Evolutionary conservation across 169 alveolate species (phyloP), one percentile per base, ranked within the genome.

Genomic region (Plasmodium relictum): DNA sequence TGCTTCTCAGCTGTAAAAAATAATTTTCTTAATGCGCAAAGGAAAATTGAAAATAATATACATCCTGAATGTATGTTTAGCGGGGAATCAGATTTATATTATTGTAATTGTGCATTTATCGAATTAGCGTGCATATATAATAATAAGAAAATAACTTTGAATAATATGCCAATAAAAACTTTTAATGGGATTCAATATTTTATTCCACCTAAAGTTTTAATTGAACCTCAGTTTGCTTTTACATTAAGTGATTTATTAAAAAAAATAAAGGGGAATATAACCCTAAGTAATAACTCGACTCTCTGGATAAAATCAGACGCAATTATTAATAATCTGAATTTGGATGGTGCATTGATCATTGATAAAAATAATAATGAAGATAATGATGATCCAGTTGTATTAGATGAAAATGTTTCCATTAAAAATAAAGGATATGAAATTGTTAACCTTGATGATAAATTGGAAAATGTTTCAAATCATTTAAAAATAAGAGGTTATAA

Each of bases 1-100:
- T 94, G 97, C 31, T 96, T 96, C 88, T 88, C 97, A 6, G 95
- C 98, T 26, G 96, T 94, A 16, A 96, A 96, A 88, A 96, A 96
- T 74, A 94, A 95, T 69, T 54, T 94, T 20, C 48, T 54, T 3
- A 95, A 95, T 69, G 97, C 96, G 1, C 89, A 88, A n/a, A 91
- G 80, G 12, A 94, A 94, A 66, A 88, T 62, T 58, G 68, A 87
- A 74, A 72, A 87, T 37, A 93, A 93, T 14, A 74, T 94, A 58
- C 94, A 95, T 5, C 95, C 97, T 8, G 97, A 94, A 76, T 85
- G 96, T 22, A 97, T 96, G 20, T 93, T 92, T 70, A 74, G 96
- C 20, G 96, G 94, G 16, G 98, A 96, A 86, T 54, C 88, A 58
- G 98, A 96, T 63, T 88, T 94, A 44, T 96, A 92, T 80, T 76